Base-by-base conservation (phyloP, 257 asterid species). In the Eucommia ulmoides region DNA sequence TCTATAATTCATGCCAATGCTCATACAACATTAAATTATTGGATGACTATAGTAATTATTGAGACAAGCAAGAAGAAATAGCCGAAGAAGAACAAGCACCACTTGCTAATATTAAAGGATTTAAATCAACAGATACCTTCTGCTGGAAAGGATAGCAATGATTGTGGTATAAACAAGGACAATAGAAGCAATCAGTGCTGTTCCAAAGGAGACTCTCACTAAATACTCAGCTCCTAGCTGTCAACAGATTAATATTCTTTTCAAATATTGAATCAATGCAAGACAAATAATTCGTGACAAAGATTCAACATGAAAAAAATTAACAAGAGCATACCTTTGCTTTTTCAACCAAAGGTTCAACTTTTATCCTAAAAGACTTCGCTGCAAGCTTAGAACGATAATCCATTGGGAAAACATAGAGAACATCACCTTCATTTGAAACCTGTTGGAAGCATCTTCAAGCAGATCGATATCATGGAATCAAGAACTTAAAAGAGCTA, bases 121-220 rank as follows among this genome's bases (percentile, higher is more conserved):
- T 38, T n/a, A 12, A 23, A 38, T 50, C 19, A 25, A 29, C 22
- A 8, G 15, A 45, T 76, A 89, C 98, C 98, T 83, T 56, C 82
- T 82, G 65, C 96, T 82, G 1, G 94, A 76, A 51, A 65, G 65
- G 64, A 84, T 65, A 22, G 93, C 93, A 50, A 89, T 81, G 22
- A 89, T 89, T 7, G 98, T 62, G 41, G 94, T 80, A 66, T 70
- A 89, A 49, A 89, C 98, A 60, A 89, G 56, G 19, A 89, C 86
- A 51, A 89, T 83, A 44, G 96, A 89, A 52, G 98, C 98, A 65
- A 89, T 79, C 62, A 89, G 69, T 25, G 98, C 83, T n/a, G 98
- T 89, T 66, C 98, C 96, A 56, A 89, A 89, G 48, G 98, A 80
- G 63, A 86, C 93, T 72, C 96, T 82, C 65, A 82, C 80, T 47